Percentiles rank a stretch among this genome's conserved stretches.
phyloP scores from a whole-genome alignment of 1,284 basidiomycete genomes.

The Lentinus polychrous region DNA sequence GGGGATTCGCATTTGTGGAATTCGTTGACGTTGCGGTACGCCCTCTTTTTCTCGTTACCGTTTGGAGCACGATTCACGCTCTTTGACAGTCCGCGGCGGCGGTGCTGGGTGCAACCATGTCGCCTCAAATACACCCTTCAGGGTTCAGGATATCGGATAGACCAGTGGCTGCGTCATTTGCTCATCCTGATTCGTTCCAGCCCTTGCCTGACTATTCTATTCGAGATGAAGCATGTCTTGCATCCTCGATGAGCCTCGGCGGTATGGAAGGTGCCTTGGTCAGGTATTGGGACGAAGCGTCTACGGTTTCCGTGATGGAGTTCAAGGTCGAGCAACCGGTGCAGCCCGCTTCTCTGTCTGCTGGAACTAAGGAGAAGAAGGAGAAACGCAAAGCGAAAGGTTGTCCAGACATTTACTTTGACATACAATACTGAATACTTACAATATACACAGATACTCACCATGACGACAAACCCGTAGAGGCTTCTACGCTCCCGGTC shows the following conservation, averaged over 20 bases:
- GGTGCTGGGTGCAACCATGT: conserved; percentile 76
- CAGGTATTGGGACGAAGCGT: conserved; percentile 78
- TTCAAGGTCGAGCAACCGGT: conserved; percentile 69
- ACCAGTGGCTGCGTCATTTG: conserved; percentile 85
- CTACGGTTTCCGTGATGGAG: conserved; percentile 63
- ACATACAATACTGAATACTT: not conserved
- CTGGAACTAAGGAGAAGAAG: conserved; percentile 47
- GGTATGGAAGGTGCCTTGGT: conserved; percentile 67
- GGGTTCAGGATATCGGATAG: conserved; percentile 84
- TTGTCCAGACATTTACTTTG: conserved; percentile 13
- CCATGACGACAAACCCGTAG: conserved; percentile 24
- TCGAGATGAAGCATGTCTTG: conserved; percentile 67
- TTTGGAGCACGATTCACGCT: conserved; percentile 3
- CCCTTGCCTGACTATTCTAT: conserved; percentile 65
- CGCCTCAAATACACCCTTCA: conserved; percentile 74
- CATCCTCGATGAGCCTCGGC: conserved; percentile 57
- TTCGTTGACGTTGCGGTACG: conserved; percentile 76
- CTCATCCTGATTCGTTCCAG: conserved; percentile 80
- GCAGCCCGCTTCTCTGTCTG: conserved; percentile 13
- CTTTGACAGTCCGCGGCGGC: conserved; percentile 54
- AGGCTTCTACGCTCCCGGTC: conserved; percentile 59
- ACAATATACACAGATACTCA: not conserved
- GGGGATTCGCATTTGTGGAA: conserved; percentile 91
- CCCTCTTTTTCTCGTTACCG: conserved; percentile 2
- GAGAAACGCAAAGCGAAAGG: conserved; percentile 59